Base-by-base conservation (phyloP, 306 rosid species). In the Cyamopsis tetragonoloba region DNA sequence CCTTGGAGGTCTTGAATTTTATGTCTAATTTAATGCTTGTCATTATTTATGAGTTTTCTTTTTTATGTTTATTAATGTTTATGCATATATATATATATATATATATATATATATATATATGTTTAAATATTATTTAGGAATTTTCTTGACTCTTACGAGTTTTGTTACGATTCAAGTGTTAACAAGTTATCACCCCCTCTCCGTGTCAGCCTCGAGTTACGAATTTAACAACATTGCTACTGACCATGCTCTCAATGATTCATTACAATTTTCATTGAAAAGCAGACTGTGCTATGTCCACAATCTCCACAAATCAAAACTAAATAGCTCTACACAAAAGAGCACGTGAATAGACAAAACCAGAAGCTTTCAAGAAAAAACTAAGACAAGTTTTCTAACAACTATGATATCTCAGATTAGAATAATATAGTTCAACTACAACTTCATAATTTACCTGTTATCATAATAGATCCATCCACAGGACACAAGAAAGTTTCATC, bases 401-500 rank as follows among this genome's bases (percentile, higher is more conserved):
- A 77, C 24, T 58, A 49, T 10, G 43, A 62, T 31, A 38, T 31
- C 6, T 53, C 14, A 71, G 35, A 53, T 39, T 74, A 53, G 32
- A 55, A 38, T 24, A 19, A 56, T 39, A 27, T 28, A 58, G 70
- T 15, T 26, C 18, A 67, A 74, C 53, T 61, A 74, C 41, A 62
- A 46, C 48, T 31, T 64, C 23, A 35, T 58, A 53, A 57, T 37
- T n/a, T 79, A 88, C 98, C 98, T 74, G 97, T 93, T 78, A 93
- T 88, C 97, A 89, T 88, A 49, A 88, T 89, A 68, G 98, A 83
- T 24, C 98, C 97, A 55, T 93, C 95, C 46, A 54, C 91, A 44
- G 96, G 98, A 81, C 98, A 84, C 31, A 81, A 75, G 42, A 78
- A 60, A 38, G 71, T 70, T 44, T 83, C 90, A 79, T 83, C 82